Percentiles rank a stretch among this genome's conserved stretches.
phyloP scores from a whole-genome alignment of 1,284 basidiomycete genomes.

The Psilocybe mexicana region DNA sequence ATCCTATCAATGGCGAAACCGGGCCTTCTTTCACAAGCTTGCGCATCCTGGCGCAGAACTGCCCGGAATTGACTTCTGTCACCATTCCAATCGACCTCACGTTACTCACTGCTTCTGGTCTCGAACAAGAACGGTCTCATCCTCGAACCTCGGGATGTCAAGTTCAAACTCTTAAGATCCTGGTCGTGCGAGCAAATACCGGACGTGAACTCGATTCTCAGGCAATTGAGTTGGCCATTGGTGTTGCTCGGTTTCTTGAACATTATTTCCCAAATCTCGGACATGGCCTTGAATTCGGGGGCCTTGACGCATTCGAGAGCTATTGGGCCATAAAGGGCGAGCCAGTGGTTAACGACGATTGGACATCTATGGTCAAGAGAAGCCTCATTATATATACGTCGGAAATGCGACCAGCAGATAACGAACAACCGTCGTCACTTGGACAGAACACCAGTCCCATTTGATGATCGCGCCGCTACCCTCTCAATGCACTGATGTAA shows the following conservation, averaged over 20 bases:
- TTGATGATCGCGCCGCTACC: no score
- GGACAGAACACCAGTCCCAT: no score
- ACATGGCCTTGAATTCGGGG: no score
- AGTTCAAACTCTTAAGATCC: slow-evolving; percentile 5
- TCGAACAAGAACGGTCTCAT: not conserved
- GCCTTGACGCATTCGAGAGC: no score
- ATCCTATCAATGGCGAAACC: not conserved
- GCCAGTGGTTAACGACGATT: no score
- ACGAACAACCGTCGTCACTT: no score
- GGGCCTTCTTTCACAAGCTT: slow-evolving; percentile 13
- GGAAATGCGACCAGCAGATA: no score
- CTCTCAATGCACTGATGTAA: no score
- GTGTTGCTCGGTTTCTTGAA: slow-evolving; percentile 12
- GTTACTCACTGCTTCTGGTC: not conserved
- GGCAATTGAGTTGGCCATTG: slow-evolving; percentile 3
- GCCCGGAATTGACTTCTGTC: slow-evolving; percentile 7
- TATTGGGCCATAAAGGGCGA: no score
- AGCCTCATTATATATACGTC: no score
- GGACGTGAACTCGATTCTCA: not conserved
- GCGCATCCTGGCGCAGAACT: slow-evolving; percentile 3
- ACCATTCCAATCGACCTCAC: slow-evolving; percentile 8
- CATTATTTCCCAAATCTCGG: slow-evolving; percentile 9
- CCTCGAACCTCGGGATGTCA: not conserved
- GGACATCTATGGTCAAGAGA: no score
- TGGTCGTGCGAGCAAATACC: no score